Conservation (phyloP, 345 rosid genomes). For the Litchi chinensis region DNA sequence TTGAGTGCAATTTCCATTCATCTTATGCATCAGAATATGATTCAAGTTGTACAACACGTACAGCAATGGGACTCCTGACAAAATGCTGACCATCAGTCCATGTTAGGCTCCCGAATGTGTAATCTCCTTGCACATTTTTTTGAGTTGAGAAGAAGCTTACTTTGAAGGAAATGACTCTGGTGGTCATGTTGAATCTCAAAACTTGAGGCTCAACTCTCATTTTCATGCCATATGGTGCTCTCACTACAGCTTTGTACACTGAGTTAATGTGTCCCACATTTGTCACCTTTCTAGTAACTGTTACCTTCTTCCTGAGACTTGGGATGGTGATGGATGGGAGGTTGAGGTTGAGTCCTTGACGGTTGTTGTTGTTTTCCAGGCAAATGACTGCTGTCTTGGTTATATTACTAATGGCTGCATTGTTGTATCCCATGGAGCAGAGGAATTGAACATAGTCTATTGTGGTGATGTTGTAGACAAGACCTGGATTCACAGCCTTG, state of each 20-base stretch:
- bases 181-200: slow-evolving; percentile 41
- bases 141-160: slow-evolving; percentile 35
- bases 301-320: slow-evolving; percentile 38
- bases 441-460: slow-evolving; percentile 42
- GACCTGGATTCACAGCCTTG: slow-evolving; percentile 47
- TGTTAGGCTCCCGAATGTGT: slow-evolving; percentile 61
- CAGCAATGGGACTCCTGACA: slow-evolving; percentile 54
- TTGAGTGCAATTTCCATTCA: background rate
- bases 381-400: slow-evolving; percentile 33
- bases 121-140: slow-evolving; percentile 39
- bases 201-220: slow-evolving; percentile 46
- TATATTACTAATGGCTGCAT: slow-evolving; percentile 36
- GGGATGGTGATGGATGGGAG: slow-evolving; percentile 53
- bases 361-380: slow-evolving; percentile 22
- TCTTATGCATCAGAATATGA: slow-evolving; percentile 13
- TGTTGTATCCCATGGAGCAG: slow-evolving; percentile 43
- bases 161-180: slow-evolving; percentile 38
- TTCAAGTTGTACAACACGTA: slow-evolving; percentile 26
- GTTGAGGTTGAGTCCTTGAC: slow-evolving; percentile 41
- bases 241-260: slow-evolving; percentile 37
- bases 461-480: slow-evolving; percentile 41
- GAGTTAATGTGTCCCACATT: slow-evolving; percentile 51
- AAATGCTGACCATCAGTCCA: slow-evolving; percentile 56
- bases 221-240: slow-evolving; percentile 43
- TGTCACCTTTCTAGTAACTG: slow-evolving; percentile 48